Evolutionary conservation across 1,139 yeast species (phyloP), one percentile per base, ranked within the genome.

Genomic region (Yamadazyma atmosphaerica): DNA sequence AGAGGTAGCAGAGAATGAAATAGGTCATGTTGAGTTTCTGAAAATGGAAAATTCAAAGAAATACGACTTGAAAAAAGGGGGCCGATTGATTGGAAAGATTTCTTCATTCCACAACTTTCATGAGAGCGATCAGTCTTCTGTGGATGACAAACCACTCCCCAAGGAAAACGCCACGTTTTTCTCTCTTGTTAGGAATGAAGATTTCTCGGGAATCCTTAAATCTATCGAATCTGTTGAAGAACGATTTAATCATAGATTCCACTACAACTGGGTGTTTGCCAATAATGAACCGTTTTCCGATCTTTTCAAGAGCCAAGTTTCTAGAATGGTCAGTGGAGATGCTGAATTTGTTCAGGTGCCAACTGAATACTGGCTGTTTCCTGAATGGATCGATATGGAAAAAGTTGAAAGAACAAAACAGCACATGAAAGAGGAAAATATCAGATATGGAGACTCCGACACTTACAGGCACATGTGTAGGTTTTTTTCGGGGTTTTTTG

Each of bases 261-360:
- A 83, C 49, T 89, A 89, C 57, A 96, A 96, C 1, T 89, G 92
- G 81, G 83, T 86, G 1, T 86, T 89, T 49, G 61, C 89, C 32
- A 89, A 88, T 56, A 86, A 89, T 56, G 86, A 77, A 44, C 81
- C 80, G 13, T 88, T 88, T 52, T 68, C 72, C 8, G 74, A 75
- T 1, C 77, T 79, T 22, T 88, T 89, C 58, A 77, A 75, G 48
- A 50, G 51, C 1, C 61, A 67, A 1, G 79, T 86, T 1, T 35
- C 52, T 9, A 56, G 69, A 30, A 62, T 74, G 35, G 79, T 87
- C 1, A 65, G 72, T 11, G 74, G 87, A 0, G 60, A 68, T 13
- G 79, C 80, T 36, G 75, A 77, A 50, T 88, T 83, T 60, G 96
- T 92, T 0, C 52, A 72, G 33, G 74, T 88, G 6, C 51, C 46